phyloP scores from a whole-genome alignment of 2,329 filamentous ascomycete genomes.

The Basipetospora chlamydospora region DNA sequence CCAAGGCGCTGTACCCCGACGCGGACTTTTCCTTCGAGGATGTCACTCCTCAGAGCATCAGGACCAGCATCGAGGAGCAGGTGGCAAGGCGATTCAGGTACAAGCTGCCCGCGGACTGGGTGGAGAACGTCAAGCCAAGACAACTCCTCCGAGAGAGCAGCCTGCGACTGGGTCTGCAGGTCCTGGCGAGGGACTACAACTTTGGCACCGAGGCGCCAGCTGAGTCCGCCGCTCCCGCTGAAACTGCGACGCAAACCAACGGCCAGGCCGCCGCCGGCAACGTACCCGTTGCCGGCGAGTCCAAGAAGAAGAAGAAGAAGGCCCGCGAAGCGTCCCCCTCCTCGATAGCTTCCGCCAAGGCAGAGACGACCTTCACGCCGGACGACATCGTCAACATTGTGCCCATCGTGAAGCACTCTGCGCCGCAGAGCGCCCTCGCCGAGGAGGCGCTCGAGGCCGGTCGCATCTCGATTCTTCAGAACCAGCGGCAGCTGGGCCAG shows the following conservation, averaged over 20 bases:
- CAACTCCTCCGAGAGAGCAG: slow-evolving; percentile 83
- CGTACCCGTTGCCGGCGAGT: too few species aligned
- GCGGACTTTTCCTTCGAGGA: slow-evolving; percentile 69
- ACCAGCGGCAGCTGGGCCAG: slow-evolving; percentile 89
- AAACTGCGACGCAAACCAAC: slow-evolving; percentile 17
- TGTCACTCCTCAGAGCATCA: slow-evolving; percentile 59
- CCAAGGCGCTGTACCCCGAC: slow-evolving; percentile 67
- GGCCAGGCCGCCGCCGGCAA: slow-evolving; percentile 22
- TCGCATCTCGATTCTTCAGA: slow-evolving; percentile 87
- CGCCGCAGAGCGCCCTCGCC: slow-evolving; percentile 76
- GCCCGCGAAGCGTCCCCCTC: slow-evolving; percentile 38
- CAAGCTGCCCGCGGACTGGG: slow-evolving; percentile 54
- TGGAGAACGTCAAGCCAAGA: slow-evolving; percentile 50
- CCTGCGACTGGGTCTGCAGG: slow-evolving; percentile 78
- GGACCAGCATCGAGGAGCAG: slow-evolving; percentile 55
- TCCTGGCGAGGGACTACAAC: slow-evolving; percentile 51
- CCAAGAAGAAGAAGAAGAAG: slow-evolving; percentile 51
- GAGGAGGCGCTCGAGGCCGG: slow-evolving; percentile 95
- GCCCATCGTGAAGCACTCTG: slow-evolving; percentile 89
- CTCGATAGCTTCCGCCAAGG: slow-evolving; percentile 26
- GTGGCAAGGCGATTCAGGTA: slow-evolving; percentile 63
- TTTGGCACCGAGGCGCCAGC: slow-evolving; percentile 17
- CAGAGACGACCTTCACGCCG: slow-evolving; percentile 52
- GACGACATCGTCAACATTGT: slow-evolving; percentile 87
- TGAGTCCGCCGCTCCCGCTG: slow-evolving; percentile 18